Percentiles rank a stretch among this genome's conserved stretches.
Evolutionary conservation across 371 early-diverging fungal species (phyloP).

Genomic region (Chytridiales sp.): DNA sequence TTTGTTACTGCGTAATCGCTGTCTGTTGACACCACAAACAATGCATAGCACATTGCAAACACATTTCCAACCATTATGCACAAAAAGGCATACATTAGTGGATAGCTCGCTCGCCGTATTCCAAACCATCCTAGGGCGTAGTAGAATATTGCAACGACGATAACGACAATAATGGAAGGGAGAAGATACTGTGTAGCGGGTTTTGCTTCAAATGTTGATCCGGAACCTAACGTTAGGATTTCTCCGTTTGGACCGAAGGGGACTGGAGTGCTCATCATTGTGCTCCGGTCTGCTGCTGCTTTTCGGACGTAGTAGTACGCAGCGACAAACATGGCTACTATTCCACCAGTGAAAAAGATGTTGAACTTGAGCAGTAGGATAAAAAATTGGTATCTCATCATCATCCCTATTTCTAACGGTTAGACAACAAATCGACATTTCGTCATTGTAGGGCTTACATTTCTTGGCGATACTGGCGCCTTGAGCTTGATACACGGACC

Average conservation of each 20-base stretch:
- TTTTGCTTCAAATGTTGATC: neutral
- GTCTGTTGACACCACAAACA: conserved; percentile 11
- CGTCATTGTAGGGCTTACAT: conserved; percentile 6
- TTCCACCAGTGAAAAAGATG: conserved; percentile 24
- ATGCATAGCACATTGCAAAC: conserved; percentile 6
- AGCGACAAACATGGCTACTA: conserved; percentile 17
- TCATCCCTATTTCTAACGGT: conserved; percentile 15
- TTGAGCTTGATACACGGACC: conserved; percentile 27
- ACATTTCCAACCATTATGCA: conserved; percentile 11
- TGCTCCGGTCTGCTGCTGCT: conserved; percentile 6
- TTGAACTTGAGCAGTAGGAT: conserved; percentile 25
- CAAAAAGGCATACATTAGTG: conserved; percentile 16
- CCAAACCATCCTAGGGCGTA: conserved; percentile 25
- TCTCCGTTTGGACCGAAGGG: neutral
- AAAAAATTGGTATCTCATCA: conserved; percentile 24
- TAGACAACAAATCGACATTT: neutral
- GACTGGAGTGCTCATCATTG: conserved; percentile 11
- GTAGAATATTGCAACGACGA: conserved; percentile 4
- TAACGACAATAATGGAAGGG: conserved; percentile 9
- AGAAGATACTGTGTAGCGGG: conserved; percentile 10
- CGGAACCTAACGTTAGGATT: neutral
- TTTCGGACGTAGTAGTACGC: conserved; percentile 23
- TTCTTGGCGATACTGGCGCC: conserved; percentile 21
- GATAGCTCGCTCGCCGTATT: conserved; percentile 13
- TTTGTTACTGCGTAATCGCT: conserved; percentile 15